Evolutionary conservation across 2,329 filamentous ascomycete genomes (phyloP).

Genomic region (Cladobotryum protrusum): DNA sequence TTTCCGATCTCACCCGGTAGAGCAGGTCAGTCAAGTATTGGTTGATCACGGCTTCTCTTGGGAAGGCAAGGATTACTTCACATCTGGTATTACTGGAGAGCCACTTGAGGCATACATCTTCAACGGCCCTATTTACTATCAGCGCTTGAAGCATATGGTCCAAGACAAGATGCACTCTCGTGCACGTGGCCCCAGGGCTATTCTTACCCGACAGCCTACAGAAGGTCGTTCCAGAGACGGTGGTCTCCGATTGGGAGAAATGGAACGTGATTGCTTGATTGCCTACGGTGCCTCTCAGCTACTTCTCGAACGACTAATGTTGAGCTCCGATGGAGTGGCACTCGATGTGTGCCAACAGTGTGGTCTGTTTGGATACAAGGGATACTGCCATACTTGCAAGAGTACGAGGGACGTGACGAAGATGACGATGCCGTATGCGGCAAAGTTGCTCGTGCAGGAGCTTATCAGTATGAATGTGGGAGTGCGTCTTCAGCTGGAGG

Average conservation of each 20-base stretch:
- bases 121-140: conserved; percentile 98
- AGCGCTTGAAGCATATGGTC: conserved; percentile 99
- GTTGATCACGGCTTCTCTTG: conserved; percentile 89
- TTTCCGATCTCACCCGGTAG: conserved; percentile 75
- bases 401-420: conserved; percentile 76
- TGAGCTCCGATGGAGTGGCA: conserved; percentile 81
- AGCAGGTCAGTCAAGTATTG: conserved; percentile 82
- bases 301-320: conserved; percentile 87
- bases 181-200: conserved; percentile 80
- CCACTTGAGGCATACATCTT: conserved; percentile 93
- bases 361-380: conserved; percentile 90
- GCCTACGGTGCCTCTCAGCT: conserved; percentile 94
- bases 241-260: conserved; percentile 89
- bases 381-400: conserved; percentile 91
- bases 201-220: conserved; percentile 90
- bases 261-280: conserved; percentile 97
- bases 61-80: conserved; percentile 95
- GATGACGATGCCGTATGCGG: conserved; percentile 97
- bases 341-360: conserved; percentile 93
- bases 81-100: conserved; percentile 90
- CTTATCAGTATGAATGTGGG: conserved; percentile 98
- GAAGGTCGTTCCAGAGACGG: conserved; percentile 91
- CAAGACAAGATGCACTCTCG: conserved; percentile 99
- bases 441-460: conserved; percentile 93
- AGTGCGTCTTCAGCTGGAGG: conserved; percentile 80